Conservation (phyloP, 2,329 filamentous ascomycete genomes). For the Hortaea werneckii region DNA sequence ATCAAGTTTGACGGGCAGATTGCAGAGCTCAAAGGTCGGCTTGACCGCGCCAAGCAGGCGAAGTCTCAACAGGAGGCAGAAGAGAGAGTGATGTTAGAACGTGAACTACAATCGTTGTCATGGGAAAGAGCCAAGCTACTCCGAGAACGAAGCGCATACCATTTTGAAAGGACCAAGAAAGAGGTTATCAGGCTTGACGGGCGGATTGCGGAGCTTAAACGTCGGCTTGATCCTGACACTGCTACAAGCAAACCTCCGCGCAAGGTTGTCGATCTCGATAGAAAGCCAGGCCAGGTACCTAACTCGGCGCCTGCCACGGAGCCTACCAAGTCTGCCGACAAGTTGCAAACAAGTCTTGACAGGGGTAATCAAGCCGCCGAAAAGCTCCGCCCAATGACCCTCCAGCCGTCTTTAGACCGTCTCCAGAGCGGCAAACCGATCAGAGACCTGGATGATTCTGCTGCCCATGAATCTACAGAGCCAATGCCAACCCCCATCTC, state of each 20-base stretch:
- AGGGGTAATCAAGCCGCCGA: neutral
- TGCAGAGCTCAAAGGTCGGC: neutral
- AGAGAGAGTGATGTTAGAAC: conserved; percentile 6
- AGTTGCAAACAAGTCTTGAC: neutral
- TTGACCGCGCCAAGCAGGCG: neutral
- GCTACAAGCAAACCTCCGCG: neutral
- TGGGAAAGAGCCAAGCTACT: conserved; percentile 9
- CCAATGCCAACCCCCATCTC: conserved; percentile 1
- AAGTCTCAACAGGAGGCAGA: no score
- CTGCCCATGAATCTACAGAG: conserved; percentile 23
- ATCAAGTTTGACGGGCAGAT: conserved; percentile 6
- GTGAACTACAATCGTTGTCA: conserved; percentile 7
- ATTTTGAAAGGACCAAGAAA: conserved; percentile 20
- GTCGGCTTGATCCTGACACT: no score
- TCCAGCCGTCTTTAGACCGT: conserved; percentile 19
- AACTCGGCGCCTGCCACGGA: neutral
- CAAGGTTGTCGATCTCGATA: neutral
- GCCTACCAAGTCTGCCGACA: neutral
- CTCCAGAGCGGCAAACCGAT: conserved; percentile 15
- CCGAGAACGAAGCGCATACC: conserved; percentile 8
- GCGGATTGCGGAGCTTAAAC: neutral
- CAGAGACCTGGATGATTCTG: conserved; percentile 20
- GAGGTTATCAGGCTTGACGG: conserved; percentile 13
- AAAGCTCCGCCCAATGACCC: neutral
- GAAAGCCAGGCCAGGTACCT: neutral